A percentile compares a stretch with the other conserved stretches of the same genome.
Evolutionary conservation across 2,329 filamentous ascomycete genomes (phyloP).

Genomic region (Cladorrhinum sp.): DNA sequence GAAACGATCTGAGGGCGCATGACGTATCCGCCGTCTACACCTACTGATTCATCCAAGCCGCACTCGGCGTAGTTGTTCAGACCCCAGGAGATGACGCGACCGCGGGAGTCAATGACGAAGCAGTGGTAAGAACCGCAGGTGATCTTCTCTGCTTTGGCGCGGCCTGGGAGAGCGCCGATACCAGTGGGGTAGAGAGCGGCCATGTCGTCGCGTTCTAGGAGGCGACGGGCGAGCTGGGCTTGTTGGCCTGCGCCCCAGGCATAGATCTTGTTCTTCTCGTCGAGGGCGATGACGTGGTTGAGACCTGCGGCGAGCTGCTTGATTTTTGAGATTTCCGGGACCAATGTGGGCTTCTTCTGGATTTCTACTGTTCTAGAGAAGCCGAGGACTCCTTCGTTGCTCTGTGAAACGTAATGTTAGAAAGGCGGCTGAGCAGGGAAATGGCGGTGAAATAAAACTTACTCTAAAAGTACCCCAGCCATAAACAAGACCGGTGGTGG

Average conservation of each 20-base stretch:
- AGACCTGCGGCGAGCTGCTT: slow-evolving; percentile 62
- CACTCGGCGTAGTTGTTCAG: slow-evolving; percentile 82
- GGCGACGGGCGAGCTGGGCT: slow-evolving; percentile 57
- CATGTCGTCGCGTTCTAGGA: slow-evolving; percentile 53
- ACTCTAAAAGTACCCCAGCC: slow-evolving; percentile 80
- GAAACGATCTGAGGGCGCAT: slow-evolving; percentile 67
- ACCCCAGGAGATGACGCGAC: slow-evolving; percentile 76
- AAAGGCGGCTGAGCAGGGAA: not conserved
- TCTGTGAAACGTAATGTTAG: slow-evolving; percentile 25
- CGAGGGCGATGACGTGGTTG: slow-evolving; percentile 69
- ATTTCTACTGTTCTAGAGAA: slow-evolving; percentile 32
- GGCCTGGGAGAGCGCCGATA: slow-evolving; percentile 33
- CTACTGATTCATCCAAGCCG: slow-evolving; percentile 63
- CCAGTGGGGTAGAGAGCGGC: slow-evolving; percentile 35
- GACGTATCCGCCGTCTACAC: slow-evolving; percentile 65
- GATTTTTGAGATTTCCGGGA: slow-evolving; percentile 65
- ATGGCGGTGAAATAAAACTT: slow-evolving; percentile 17
- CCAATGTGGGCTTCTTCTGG: slow-evolving; percentile 51
- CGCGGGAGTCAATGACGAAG: slow-evolving; percentile 71
- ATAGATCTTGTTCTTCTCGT: slow-evolving; percentile 61
- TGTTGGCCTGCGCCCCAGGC: slow-evolving; percentile 74
- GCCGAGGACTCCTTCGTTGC: slow-evolving; percentile 48
- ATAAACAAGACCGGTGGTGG: slow-evolving; percentile 71
- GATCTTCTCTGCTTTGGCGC: slow-evolving; percentile 64
- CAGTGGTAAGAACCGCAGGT: slow-evolving; percentile 75